These are phyloP conservation scores for Diaporthe vexans DNA, from an alignment of 2,329 filamentous ascomycete genomes.

Conservation along the genomic window DNA sequence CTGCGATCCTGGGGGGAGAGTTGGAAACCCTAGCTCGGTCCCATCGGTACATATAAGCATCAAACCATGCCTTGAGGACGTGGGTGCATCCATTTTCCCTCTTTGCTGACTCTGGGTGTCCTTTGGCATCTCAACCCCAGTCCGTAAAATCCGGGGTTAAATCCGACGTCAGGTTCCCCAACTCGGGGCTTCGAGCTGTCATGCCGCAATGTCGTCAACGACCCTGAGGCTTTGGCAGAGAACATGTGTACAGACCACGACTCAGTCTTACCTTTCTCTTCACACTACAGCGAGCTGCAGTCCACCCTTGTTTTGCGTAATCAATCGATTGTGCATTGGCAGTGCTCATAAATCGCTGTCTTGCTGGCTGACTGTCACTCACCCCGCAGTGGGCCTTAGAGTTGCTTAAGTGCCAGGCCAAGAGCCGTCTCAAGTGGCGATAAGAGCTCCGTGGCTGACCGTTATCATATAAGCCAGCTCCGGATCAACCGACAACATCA, in stretches of 20 bases:
- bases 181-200: slow-evolving; percentile 7
- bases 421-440: slow-evolving; percentile 20
- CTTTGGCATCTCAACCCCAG: neutral
- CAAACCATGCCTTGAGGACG: too few relatives aligned
- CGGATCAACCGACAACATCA: neutral
- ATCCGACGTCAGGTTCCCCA: slow-evolving; percentile 25
- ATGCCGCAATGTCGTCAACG: slow-evolving; percentile 40
- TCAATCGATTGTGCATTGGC: neutral
- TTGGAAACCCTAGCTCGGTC: too few relatives aligned
- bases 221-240: slow-evolving; percentile 6
- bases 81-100: too few relatives aligned
- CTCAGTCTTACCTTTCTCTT: neutral
- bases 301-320: neutral
- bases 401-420: neutral
- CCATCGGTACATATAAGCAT: too few relatives aligned
- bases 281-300: neutral
- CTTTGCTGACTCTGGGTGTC: too few relatives aligned
- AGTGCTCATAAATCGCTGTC: neutral
- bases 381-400: slow-evolving; percentile 8
- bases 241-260: neutral
- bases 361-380: slow-evolving; percentile 20
- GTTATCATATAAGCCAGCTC: slow-evolving; percentile 37
- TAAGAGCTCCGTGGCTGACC: slow-evolving; percentile 35
- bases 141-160: slow-evolving; percentile 35
- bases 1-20: too few relatives aligned